Percentiles rank a stretch among this genome's conserved stretches.
Evolutionary conservation across 1,139 yeast species (phyloP).

Genomic region (Yamadazyma jaroonii): DNA sequence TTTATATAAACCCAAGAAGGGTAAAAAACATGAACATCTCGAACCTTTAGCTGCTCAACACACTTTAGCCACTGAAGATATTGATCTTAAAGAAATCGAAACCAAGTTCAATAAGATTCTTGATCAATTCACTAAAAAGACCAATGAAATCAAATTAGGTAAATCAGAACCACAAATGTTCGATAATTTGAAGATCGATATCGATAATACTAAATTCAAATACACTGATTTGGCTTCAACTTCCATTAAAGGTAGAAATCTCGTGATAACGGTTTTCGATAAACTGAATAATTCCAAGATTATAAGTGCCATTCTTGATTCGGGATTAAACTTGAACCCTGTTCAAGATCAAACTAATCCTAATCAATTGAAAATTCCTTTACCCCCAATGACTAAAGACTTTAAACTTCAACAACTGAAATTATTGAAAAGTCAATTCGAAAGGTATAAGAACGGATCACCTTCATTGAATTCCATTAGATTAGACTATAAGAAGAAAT

Average conservation of each 20-base stretch:
- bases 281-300: constrained; percentile 69
- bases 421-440: constrained; percentile 60
- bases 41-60: background rate
- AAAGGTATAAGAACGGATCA: constrained; percentile 56
- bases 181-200: constrained; percentile 54
- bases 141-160: constrained; percentile 66
- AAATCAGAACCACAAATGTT: constrained; percentile 65
- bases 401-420: constrained; percentile 58
- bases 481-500: constrained; percentile 54
- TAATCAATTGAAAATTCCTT: constrained; percentile 68
- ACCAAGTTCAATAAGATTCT: constrained; percentile 47
- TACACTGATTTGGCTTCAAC: constrained; percentile 75
- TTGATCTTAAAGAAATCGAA: constrained; percentile 39
- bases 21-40: constrained; percentile 1
- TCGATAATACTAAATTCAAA: constrained; percentile 43
- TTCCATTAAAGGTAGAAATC: constrained; percentile 65
- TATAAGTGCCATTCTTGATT: constrained; percentile 64
- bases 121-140: constrained; percentile 51
- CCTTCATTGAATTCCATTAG: constrained; percentile 58
- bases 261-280: constrained; percentile 78
- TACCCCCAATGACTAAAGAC: constrained; percentile 76
- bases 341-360: constrained; percentile 69
- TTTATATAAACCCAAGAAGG: constrained; percentile 5
- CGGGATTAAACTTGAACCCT: constrained; percentile 75
- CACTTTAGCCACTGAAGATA: background rate